Evolutionary conservation across 2,329 filamentous ascomycete genomes (phyloP).

Genomic region (Capronia epimyces): DNA sequence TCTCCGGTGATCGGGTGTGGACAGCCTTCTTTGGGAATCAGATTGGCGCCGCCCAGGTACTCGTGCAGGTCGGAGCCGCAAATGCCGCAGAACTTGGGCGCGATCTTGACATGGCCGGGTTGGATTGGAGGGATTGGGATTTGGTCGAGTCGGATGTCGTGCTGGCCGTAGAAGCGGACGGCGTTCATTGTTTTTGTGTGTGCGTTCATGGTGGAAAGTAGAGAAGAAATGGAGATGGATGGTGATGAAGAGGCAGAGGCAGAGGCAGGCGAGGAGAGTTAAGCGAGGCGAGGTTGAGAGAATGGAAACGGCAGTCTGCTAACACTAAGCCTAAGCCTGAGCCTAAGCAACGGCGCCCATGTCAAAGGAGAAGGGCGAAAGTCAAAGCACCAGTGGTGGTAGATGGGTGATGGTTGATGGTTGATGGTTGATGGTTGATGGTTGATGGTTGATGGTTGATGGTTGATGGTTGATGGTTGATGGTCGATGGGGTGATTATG

Average conservation of each 20-base stretch:
- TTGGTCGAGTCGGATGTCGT: slow-evolving; percentile 41
- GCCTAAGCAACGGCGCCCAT: no score
- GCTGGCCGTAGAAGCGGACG: slow-evolving; percentile 43
- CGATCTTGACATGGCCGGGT: slow-evolving; percentile 40
- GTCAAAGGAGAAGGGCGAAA: no score
- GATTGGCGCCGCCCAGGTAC: slow-evolving; percentile 44
- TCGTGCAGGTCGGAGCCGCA: slow-evolving; percentile 41
- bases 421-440: no score
- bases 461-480: no score
- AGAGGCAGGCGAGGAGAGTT: no score
- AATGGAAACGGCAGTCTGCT: no score
- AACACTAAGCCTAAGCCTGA: no score
- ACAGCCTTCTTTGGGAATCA: slow-evolving; percentile 43
- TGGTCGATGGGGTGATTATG: no score
- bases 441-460: no score
- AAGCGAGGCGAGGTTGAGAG: no score
- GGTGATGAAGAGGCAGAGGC: not conserved
- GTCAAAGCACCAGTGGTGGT: no score
- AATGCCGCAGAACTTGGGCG: slow-evolving; percentile 32
- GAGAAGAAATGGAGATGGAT: not conserved
- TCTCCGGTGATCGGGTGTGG: slow-evolving; percentile 53
- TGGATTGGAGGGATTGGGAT: slow-evolving; percentile 39
- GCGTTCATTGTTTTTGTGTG: slow-evolving; percentile 37
- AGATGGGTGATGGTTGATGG: no score
- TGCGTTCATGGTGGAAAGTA: not conserved